Evolutionary conservation across 1,284 basidiomycete species (phyloP), one percentile per base, ranked within the genome.

Genomic region (Austroboletus novae-zelandiae): DNA sequence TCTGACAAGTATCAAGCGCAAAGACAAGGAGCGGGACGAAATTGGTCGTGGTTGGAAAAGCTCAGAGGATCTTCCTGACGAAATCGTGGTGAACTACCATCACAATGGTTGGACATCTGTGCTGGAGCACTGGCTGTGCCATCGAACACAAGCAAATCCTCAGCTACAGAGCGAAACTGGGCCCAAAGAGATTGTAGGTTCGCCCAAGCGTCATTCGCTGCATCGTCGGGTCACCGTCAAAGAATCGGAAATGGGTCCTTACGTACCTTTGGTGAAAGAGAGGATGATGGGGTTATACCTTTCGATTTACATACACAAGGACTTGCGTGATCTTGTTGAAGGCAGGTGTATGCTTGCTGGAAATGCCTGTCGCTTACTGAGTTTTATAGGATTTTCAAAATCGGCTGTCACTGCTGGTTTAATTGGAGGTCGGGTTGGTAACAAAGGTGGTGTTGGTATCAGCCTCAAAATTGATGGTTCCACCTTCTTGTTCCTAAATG

Each of bases 251-350:
- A 76, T 75, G 61, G 86, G 84, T 0, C 90, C 90, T 5, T 95
- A 95, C 61, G 78, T 88, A 60, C 74, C 93, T 13, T 73, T 94
- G 18, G 77, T 81, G 46, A 95, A 95, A 67, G 90, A 94, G 58
- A 77, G 92, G 13, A 77, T 95, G 73, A 90, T 94, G 88, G 92
- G 92, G 1, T 80, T 94, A 42, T 94, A 94, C 66, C 71, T 89
- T 29, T 79, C 86, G 3, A 66, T 91, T 4, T 91, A 85, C 58
- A 75, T 89, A 34, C 83, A 90, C 61, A 77, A 78, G 20, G 87
- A 89, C 57, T 64, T 86, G 25, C 73, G 74, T 36, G 74, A 75
- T 43, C 71, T 86, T 18, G 79, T 91, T 5, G 71, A 71, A 72
- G 84, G 84, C 80, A 54, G 42, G 71, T 47, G n/a, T 15, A n/a